Conservation (phyloP, 2,329 filamentous ascomycete genomes). For the Colletotrichum cordylinicola region DNA sequence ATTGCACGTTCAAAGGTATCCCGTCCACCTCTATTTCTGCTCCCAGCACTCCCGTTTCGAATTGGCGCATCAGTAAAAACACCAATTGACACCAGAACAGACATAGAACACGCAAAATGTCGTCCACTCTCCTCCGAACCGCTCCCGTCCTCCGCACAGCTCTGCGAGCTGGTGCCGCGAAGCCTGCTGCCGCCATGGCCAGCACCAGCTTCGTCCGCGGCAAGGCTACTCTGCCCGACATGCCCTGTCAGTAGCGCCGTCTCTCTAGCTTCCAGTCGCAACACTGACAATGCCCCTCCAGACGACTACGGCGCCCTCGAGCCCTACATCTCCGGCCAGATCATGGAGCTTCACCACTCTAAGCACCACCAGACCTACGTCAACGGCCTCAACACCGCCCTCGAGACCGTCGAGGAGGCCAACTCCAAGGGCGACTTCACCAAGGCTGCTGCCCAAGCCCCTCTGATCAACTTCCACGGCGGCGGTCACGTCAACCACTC, state of each 20-base stretch:
- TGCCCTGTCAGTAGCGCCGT: constrained; percentile 55
- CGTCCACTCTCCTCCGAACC: constrained; percentile 76
- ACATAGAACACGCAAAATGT: constrained; percentile 60
- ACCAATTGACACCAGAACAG: background rate
- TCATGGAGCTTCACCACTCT: constrained; percentile 96
- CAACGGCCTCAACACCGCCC: constrained; percentile 82
- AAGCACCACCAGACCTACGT: constrained; percentile 97
- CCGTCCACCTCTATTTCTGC: background rate
- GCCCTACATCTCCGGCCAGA: constrained; percentile 80
- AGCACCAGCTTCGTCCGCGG: constrained; percentile 80
- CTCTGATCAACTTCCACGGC: constrained; percentile 77
- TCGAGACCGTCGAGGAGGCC: constrained; percentile 73
- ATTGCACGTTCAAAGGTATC: constrained; percentile 20
- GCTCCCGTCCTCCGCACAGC: constrained; percentile 72
- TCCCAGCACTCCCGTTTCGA: too few species aligned
- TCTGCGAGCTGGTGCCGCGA: constrained; percentile 70
- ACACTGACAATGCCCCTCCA: constrained; percentile 40
- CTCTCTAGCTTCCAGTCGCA: background rate
- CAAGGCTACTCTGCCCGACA: constrained; percentile 93
- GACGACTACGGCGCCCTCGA: constrained; percentile 98
- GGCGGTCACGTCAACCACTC: constrained; percentile 88
- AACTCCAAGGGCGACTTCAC: constrained; percentile 65
- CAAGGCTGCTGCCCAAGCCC: constrained; percentile 55
- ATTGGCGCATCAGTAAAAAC: background rate
- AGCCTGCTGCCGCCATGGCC: constrained; percentile 67